Conservation (phyloP, 306 rosid species). For the Acacia confusa region DNA sequence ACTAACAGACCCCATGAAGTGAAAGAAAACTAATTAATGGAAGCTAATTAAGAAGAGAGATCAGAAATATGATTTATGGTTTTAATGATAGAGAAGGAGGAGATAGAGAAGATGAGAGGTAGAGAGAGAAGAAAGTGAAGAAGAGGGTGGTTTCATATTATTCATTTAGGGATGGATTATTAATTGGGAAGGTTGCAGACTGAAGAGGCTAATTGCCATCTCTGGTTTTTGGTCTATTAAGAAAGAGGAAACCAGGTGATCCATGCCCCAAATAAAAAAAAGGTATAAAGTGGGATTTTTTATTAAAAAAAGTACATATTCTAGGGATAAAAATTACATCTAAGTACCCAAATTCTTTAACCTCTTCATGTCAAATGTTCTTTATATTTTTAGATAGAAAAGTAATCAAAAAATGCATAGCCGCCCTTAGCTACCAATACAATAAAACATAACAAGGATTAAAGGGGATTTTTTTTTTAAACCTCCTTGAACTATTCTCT, state of each 20-base stretch:
- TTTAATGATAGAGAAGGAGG: constrained; percentile 55
- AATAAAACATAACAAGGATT: no score
- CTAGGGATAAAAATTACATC: not conserved
- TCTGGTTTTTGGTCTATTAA: constrained; percentile 5
- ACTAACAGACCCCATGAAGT: constrained; percentile 61
- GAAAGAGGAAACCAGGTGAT: not conserved
- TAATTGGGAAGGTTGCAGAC: not conserved
- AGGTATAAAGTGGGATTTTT: constrained; percentile 19
- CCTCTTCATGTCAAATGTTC: not conserved
- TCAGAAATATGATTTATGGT: not conserved
- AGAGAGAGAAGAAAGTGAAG: constrained; percentile 26
- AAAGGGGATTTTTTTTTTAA: no score
- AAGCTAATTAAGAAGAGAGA: not conserved
- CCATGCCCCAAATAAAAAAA: not conserved
- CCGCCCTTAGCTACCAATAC: no score
- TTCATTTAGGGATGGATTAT: constrained; percentile 2
- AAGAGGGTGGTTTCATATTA: constrained; percentile 42
- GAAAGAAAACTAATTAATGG: not conserved
- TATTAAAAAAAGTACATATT: not conserved
- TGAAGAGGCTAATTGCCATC: constrained; percentile 10
- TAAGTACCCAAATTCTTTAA: not conserved
- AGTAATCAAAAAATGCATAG: no score
- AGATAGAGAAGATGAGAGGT: constrained; percentile 30
- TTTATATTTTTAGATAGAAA: not conserved
- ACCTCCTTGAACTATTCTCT: no score